Conservation (phyloP, 768 basidiomycete genomes). For the Trichaptum fuscoviolaceum region DNA sequence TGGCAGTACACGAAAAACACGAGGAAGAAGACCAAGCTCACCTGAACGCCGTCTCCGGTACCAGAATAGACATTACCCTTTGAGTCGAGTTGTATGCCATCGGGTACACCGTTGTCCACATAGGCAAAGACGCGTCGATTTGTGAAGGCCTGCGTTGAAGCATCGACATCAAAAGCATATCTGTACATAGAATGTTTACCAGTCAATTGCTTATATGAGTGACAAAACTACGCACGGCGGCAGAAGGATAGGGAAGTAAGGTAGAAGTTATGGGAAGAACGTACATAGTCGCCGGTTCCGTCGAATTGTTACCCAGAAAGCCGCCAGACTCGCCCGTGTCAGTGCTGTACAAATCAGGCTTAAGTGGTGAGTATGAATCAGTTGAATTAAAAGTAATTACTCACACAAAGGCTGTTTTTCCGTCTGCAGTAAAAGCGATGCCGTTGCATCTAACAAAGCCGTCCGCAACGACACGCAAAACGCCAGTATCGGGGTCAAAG, state of each 20-base stretch:
- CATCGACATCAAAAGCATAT: constrained; percentile 65
- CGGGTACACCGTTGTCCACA: constrained; percentile 57
- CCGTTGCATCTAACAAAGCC: constrained; percentile 74
- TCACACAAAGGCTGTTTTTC: constrained; percentile 60
- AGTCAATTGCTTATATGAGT: not conserved
- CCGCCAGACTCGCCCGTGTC: constrained; percentile 49
- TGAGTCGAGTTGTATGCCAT: constrained; percentile 61
- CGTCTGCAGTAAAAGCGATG: constrained; percentile 64
- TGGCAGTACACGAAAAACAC: not conserved
- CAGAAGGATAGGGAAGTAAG: not conserved
- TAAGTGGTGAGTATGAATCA: constrained; percentile 3
- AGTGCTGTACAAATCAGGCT: constrained; percentile 27
- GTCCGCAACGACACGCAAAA: constrained; percentile 68
- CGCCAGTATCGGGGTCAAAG: constrained; percentile 59
- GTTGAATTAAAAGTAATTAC: constrained; percentile 15
- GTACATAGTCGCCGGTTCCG: constrained; percentile 63
- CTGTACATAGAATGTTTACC: constrained; percentile 26
- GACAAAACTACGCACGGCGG: not conserved
- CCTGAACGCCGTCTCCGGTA: constrained; percentile 65
- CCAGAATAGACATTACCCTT: constrained; percentile 63
- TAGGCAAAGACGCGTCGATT: constrained; percentile 68
- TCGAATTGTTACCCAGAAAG: constrained; percentile 45
- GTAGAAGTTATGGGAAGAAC: constrained; percentile 19
- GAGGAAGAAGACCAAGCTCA: constrained; percentile 20
- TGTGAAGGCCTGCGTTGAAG: constrained; percentile 43